Evolutionary conservation across 495 filamentous ascomycete species (phyloP), one percentile per base, ranked within the genome.

Genomic region (Talaromyces adpressus): DNA sequence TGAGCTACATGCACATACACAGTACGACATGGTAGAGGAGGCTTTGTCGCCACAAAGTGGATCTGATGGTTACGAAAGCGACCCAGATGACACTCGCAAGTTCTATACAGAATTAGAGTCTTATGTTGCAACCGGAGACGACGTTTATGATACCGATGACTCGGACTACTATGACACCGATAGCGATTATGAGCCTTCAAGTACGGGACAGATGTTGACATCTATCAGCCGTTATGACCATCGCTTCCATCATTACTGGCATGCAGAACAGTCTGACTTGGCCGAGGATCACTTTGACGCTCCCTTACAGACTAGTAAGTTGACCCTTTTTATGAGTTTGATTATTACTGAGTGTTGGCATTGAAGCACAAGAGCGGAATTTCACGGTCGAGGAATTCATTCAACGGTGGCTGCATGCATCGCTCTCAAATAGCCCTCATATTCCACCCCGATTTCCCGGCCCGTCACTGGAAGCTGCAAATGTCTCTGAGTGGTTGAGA

Each of bases 321-420:
- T 22, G 23, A 56, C 9, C 2, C 11, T 20, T 61, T 11, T 1
- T 30, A 20, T 14, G 49, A n/a, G 11, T 45, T 27, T 59, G 11
- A 53, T 27, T 22, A 61, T 70, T 63, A 70, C 68, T 47, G 34
- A 30, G 6, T 30, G 22, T 30, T 39, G 7, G n/a, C n/a, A 3
- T 47, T 18, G 32, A 60, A 79, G 77, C 73, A 20, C 71, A 73
- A 27, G 78, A 81, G 63, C 68, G 76, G 20, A 81, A 81, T 51
- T 66, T 77, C 22, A 78, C 72, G 9, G 71, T 81, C 22, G 76
- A 78, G 22, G 76, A 79, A 53, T 81, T 81, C 45, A 77, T 81
- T 29, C 64, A 73, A 16, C 73, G 74, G 8, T 79, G 77, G 78
- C 63, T 70, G 1, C 22, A 52, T 30, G 12, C 47, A 6, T 51